Evolutionary conservation across 2,329 filamentous ascomycete species (phyloP), one percentile per base, ranked within the genome.

Genomic region (Aspergillus hortae): DNA sequence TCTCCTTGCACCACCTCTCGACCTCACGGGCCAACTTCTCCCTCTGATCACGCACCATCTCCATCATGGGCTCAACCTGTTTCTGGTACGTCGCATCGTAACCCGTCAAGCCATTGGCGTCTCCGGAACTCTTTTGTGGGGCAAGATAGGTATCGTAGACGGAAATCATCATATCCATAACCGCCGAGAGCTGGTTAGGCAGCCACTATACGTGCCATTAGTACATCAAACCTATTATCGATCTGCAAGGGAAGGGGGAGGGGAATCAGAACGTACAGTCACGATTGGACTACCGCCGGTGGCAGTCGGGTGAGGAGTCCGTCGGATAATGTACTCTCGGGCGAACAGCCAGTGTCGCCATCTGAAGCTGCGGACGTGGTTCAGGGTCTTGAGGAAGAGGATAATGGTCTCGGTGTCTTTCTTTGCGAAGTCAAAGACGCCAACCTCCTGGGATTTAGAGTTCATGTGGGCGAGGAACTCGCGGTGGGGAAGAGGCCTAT

Each of bases 401-500:
- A 75, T 69, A 0, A 70, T 65, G 0, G 74, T 72, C 53, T 74
- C 69, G 2, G 67, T 65, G 46, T 75, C 70, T 23, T 70, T 56
- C 19, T 69, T 56, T 2, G 67, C 61, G 46, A 66, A 77, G 5
- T 70, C 57, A 40, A 64, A 68, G 10, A 77, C 69, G 11, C 67
- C 68, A 17, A 77, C 56, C 49, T 75, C 80, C 73, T 77, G 73
- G 1, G 81, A 73, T 41, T 74, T 75, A 38, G 75, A 73, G 41
- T 77, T 76, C 19, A 96, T 88, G 65, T 86, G 86, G 56, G 84
- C 81, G 32, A 97, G 80, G 70, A 96, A 96, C 59, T 87, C 83
- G 40, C 91, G 85, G 70, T 97, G 92, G 63, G 95, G 92, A 49
- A 87, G 88, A 3, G 92, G 92, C 0, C 92, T 83, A 72, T 96